Evolutionary conservation across 108 stramenopile species (phyloP), one percentile per base, ranked within the genome.

Genomic region (Fragilariopsis cylindrus): DNA sequence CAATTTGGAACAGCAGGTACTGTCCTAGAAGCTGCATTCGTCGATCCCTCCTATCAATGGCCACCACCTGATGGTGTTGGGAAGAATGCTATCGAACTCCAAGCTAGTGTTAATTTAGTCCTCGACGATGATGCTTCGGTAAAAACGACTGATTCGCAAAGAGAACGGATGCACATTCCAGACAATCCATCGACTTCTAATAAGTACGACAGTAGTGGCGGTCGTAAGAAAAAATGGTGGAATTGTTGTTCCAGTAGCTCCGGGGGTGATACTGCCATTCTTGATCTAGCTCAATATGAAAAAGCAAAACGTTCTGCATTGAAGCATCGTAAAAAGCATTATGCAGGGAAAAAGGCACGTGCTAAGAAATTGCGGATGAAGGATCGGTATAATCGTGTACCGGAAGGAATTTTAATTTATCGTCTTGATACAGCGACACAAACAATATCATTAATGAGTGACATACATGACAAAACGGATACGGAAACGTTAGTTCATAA

Each of bases 1-100:
- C 39, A 72, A 30, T 67, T 68, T 65, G 76, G 70, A 43, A 56
- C 73, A 60, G 50, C 45, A 9, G 92, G 92, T 21, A 90, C 88
- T 56, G 78, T 93, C 48, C 77, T 94, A 65, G 92, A 94, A 76
- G 92, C 92, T 4, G 92, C 92, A 65, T 94, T 94, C 77, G 90
- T 91, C 48, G 92, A 94, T 72, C 92, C 92, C 0, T 90, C 92
- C 30, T 94, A 91, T 79, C 56, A 74, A 48, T 90, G 92, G 89
- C 89, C 92, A n/a, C 88, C 92, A 5, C 78, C 83, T 47, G 87
- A 88, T 56, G 86, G 86, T 12, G 76, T 85, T 64, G 92, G 92
- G n/a, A 84, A 85, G 68, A 90, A 90, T 70, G 90, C 89, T 73
- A 85, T 94, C 57, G 92, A 94, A 80, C 71, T 94, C 54, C 84